Conservation (phyloP, 805 yeast species). For the Brettanomyces bruxellensis region DNA sequence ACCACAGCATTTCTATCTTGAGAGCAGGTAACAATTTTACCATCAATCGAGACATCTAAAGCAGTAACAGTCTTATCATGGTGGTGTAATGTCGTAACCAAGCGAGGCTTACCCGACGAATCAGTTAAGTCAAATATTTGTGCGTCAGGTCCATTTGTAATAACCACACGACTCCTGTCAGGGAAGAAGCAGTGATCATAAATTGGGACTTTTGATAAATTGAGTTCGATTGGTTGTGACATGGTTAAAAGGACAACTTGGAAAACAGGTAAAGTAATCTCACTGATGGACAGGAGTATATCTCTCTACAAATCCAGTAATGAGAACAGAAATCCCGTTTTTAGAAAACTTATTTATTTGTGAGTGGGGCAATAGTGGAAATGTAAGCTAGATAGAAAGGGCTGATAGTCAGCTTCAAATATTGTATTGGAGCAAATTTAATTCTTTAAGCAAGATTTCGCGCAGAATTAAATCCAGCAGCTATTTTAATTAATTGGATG, state of each 20-base stretch:
- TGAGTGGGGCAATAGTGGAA: too few relatives aligned
- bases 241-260: slow-evolving; percentile 6
- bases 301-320: slow-evolving; percentile 25
- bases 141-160: slow-evolving; percentile 70
- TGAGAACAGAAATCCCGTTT: too few relatives aligned
- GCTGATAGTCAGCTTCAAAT: too few relatives aligned
- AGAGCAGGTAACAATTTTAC: slow-evolving; percentile 90
- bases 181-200: slow-evolving; percentile 85
- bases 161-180: slow-evolving; percentile 58
- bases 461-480: too few relatives aligned
- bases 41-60: slow-evolving; percentile 81
- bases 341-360: too few relatives aligned
- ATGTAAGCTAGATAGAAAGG: too few relatives aligned
- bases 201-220: slow-evolving; percentile 73
- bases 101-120: slow-evolving; percentile 41
- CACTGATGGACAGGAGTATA: slow-evolving; percentile 22
- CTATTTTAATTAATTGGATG: too few relatives aligned
- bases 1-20: slow-evolving; percentile 97
- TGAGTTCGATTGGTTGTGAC: slow-evolving; percentile 24
- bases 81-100: slow-evolving; percentile 60
- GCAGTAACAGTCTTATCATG: slow-evolving; percentile 95
- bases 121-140: slow-evolving; percentile 57
- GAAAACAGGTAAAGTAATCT: neutral
- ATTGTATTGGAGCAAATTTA: too few relatives aligned
- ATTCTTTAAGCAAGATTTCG: too few relatives aligned